A percentile compares a stretch with the other conserved stretches of the same genome.
Evolutionary conservation across 768 basidiomycete genomes (phyloP).

Genomic region (Lentinula boryana): DNA sequence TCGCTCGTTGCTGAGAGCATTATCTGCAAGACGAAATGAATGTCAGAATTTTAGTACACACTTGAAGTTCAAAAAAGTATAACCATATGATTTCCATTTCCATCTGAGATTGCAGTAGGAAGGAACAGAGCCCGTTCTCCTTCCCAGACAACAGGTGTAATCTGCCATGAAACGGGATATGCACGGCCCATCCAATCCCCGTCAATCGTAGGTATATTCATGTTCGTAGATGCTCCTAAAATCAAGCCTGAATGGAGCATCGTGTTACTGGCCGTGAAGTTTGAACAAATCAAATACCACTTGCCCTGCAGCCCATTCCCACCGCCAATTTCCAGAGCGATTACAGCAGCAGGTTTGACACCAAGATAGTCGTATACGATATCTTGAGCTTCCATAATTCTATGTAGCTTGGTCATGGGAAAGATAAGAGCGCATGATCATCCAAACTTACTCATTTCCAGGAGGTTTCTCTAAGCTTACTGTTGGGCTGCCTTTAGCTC

Average conservation of each 20-base stretch:
- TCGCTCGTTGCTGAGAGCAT: conserved; percentile 32
- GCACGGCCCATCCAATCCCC: conserved; percentile 38
- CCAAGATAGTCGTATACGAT: conserved; percentile 14
- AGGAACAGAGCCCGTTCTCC: conserved; percentile 21
- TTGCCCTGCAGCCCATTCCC: conserved; percentile 31
- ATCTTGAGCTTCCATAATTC: conserved; percentile 9
- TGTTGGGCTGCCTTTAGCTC: conserved; percentile 30
- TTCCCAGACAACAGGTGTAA: conserved; percentile 12
- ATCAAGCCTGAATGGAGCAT: conserved; percentile 21
- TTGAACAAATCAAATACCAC: conserved; percentile 9
- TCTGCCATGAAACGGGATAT: conserved; percentile 32
- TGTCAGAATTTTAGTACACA: background rate
- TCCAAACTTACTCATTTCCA: conserved; percentile 25
- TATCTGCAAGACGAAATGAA: conserved; percentile 7
- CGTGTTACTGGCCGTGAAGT: background rate
- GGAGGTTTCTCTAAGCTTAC: conserved; percentile 30
- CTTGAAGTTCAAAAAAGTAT: background rate
- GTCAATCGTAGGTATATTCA: conserved; percentile 24
- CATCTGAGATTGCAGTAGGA: conserved; percentile 28
- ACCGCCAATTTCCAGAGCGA: conserved; percentile 30
- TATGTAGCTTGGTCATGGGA: background rate
- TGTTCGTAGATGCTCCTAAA: conserved; percentile 25
- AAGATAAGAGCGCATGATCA: background rate
- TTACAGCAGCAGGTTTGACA: conserved; percentile 20
- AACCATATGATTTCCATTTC: conserved; percentile 28